A percentile compares a stretch with the other conserved stretches of the same genome.
phyloP scores from a whole-genome alignment of 1,139 yeast species.

The Candida tetrigidarum region DNA sequence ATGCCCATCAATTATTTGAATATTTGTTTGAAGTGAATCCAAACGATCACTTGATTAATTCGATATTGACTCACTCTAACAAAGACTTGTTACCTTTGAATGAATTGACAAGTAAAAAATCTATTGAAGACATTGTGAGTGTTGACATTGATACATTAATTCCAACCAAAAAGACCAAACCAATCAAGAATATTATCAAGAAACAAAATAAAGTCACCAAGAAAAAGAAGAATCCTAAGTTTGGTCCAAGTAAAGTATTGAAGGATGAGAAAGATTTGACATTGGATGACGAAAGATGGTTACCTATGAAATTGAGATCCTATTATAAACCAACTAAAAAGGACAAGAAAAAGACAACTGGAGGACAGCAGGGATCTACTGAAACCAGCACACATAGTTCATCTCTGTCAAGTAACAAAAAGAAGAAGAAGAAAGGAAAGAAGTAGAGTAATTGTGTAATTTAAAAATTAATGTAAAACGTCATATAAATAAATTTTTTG shows the following conservation, averaged over 20 bases:
- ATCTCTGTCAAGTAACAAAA: constrained; percentile 36
- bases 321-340: constrained; percentile 79
- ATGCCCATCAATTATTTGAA: constrained; percentile 36
- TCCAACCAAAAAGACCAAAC: constrained; percentile 16
- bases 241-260: constrained; percentile 40
- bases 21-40: constrained; percentile 30
- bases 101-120: constrained; percentile 29
- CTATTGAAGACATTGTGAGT: constrained; percentile 33
- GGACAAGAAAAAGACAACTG: constrained; percentile 62
- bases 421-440: constrained; percentile 56
- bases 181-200: constrained; percentile 12
- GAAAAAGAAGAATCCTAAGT: constrained; percentile 33
- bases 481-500: background rate
- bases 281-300: constrained; percentile 77
- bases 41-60: constrained; percentile 37
- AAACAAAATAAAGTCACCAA: constrained; percentile 22
- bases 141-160: constrained; percentile 29
- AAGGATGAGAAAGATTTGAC: constrained; percentile 34
- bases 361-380: constrained; percentile 69
- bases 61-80: constrained; percentile 27
- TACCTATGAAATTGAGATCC: constrained; percentile 84
- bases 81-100: constrained; percentile 37
- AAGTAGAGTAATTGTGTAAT: constrained; percentile 27
- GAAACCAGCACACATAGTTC: constrained; percentile 35
- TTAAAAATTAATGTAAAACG: background rate